Percentiles rank a stretch among this genome's conserved stretches.
phyloP scores from a whole-genome alignment of 2,329 filamentous ascomycete genomes.

The Monosporascus ibericus region DNA sequence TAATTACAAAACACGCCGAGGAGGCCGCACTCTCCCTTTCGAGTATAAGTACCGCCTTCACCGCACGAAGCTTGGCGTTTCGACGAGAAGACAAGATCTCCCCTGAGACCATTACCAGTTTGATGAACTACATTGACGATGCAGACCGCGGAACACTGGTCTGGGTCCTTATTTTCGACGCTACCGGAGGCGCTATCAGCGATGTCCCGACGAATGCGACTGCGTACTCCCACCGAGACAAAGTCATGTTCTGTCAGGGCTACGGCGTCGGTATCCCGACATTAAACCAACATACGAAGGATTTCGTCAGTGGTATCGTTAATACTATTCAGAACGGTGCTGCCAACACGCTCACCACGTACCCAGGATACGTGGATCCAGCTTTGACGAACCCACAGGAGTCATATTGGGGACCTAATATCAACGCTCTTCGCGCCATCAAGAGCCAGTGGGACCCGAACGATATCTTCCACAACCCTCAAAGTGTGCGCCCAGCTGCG shows the following conservation, averaged over 20 bases:
- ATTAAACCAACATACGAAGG: constrained; percentile 38
- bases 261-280: constrained; percentile 48
- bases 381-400: constrained; percentile 38
- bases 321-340: constrained; percentile 32
- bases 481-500: constrained; percentile 37
- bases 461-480: constrained; percentile 53
- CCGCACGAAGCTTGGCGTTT: constrained; percentile 52
- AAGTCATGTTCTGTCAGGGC: constrained; percentile 57
- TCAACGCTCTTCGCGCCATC: constrained; percentile 38
- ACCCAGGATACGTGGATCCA: constrained; percentile 59
- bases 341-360: constrained; percentile 41
- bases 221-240: constrained; percentile 58
- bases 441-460: constrained; percentile 47
- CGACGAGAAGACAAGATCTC: constrained; percentile 41
- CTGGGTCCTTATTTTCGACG: constrained; percentile 59
- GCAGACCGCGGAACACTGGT: constrained; percentile 43
- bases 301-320: constrained; percentile 49
- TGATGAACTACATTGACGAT: constrained; percentile 49
- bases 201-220: constrained; percentile 51
- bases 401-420: constrained; percentile 51
- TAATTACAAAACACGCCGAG: constrained; percentile 48
- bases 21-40: constrained; percentile 40
- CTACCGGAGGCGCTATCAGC: constrained; percentile 52
- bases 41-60: constrained; percentile 45
- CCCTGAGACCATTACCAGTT: constrained; percentile 34